phyloP scores from a whole-genome alignment of 768 basidiomycete genomes.

The Tylopilus balloui region DNA sequence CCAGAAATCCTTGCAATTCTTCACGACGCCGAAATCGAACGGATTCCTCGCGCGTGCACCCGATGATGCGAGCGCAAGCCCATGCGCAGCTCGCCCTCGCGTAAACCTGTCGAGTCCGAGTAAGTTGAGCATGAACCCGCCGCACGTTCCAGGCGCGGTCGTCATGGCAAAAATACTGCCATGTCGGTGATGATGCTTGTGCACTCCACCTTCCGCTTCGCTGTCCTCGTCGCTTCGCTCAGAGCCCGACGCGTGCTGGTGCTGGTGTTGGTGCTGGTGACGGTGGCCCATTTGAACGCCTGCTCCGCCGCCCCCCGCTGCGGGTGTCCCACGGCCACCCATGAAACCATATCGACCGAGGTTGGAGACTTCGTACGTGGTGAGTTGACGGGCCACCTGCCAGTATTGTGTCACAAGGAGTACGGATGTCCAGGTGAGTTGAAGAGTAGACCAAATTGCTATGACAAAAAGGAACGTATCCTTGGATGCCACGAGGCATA shows the following conservation, averaged over 20 bases:
- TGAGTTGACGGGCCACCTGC: conserved; percentile 94
- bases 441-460: conserved; percentile 81
- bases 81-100: conserved; percentile 82
- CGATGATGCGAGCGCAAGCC: conserved; percentile 62
- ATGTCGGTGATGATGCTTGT: conserved; percentile 45
- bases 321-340: conserved; percentile 81
- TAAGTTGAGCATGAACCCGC: conserved; percentile 78
- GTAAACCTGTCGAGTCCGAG: conserved; percentile 95
- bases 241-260: conserved; percentile 30
- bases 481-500: conserved; percentile 67
- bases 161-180: conserved; percentile 33
- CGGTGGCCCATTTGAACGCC: conserved; percentile 75
- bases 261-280: conserved; percentile 35
- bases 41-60: conserved; percentile 74
- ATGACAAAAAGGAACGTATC: conserved; percentile 86
- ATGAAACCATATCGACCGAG: conserved; percentile 94
- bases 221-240: conserved; percentile 47
- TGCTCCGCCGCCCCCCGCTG: conserved; percentile 50
- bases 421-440: conserved; percentile 91
- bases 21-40: conserved; percentile 76
- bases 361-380: conserved; percentile 93
- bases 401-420: conserved; percentile 83
- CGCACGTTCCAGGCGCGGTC: conserved; percentile 33
- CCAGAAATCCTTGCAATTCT: conserved; percentile 96
- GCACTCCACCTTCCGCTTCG: conserved; percentile 30